phyloP scores from a whole-genome alignment of 2,329 filamentous ascomycete species.

The Cordyceps farinosa region DNA sequence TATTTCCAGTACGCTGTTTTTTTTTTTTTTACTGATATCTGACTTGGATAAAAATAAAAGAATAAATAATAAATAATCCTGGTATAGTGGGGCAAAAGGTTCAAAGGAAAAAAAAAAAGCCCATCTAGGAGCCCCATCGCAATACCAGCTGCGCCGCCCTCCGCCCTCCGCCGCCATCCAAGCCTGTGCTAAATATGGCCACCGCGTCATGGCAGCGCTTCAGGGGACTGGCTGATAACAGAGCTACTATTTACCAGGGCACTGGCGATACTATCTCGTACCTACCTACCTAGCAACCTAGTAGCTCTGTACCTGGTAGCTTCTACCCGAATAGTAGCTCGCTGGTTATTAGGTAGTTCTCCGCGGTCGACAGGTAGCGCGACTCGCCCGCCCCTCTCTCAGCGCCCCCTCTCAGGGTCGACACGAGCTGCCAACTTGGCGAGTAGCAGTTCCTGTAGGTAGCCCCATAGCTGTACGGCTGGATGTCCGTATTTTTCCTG shows the following conservation, averaged over 20 bases:
- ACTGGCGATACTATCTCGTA: no score
- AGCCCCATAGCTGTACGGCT: not conserved
- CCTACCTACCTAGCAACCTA: no score
- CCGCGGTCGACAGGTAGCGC: no score
- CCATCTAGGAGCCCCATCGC: conserved; percentile 5
- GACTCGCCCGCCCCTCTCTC: not conserved
- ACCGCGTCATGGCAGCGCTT: not conserved
- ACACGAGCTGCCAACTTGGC: no score
- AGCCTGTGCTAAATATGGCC: not conserved
- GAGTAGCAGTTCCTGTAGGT: not conserved
- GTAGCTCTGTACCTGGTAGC: no score
- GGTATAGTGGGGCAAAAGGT: not conserved
- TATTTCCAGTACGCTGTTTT: not conserved
- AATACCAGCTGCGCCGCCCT: not conserved
- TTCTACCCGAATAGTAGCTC: no score
- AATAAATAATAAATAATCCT: not conserved
- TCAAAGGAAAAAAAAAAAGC: not conserved
- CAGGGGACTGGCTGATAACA: not conserved
- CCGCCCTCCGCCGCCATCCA: not conserved
- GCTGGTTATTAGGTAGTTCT: no score
- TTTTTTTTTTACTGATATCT: not conserved
- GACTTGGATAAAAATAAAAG: no score
- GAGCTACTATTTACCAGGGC: no score
- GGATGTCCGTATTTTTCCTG: not conserved
- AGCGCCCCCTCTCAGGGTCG: not conserved